phyloP scores from a whole-genome alignment of 2,329 filamentous ascomycete species.

The Fusarium chlamydosporum region DNA sequence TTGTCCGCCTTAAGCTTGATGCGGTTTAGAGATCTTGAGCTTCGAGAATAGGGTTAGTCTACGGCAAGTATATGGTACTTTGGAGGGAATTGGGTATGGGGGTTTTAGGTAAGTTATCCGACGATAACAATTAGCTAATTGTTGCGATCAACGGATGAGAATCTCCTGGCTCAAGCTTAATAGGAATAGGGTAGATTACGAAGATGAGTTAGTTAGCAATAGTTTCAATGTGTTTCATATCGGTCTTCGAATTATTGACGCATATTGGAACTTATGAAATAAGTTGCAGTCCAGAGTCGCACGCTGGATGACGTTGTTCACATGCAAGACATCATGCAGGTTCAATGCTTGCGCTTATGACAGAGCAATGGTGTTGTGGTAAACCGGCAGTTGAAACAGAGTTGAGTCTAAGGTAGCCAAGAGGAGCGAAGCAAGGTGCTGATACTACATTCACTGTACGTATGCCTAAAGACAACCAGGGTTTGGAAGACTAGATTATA shows the following conservation, averaged over 20 bases:
- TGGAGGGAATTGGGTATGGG: conserved; percentile 5
- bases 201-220: neutral
- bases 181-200: neutral
- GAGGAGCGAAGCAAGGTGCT: neutral
- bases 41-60: conserved; percentile 32
- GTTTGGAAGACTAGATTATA: neutral
- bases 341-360: neutral
- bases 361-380: conserved; percentile 6
- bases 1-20: conserved; percentile 15
- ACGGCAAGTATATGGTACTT: conserved; percentile 38
- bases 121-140: neutral
- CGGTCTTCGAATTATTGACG: neutral
- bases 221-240: neutral
- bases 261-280: neutral
- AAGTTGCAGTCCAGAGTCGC: neutral
- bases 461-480: neutral
- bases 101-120: conserved; percentile 36
- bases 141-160: conserved; percentile 1
- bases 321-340: conserved; percentile 4
- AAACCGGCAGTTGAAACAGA: conserved; percentile 27
- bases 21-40: conserved; percentile 8
- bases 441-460: neutral
- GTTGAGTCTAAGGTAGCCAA: conserved; percentile 14
- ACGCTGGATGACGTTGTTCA: conserved; percentile 13
- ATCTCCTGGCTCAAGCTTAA: neutral